A percentile compares a stretch with the other conserved stretches of the same genome.
Conservation (phyloP, 768 basidiomycete genomes). For the Nidularia sp. region DNA sequence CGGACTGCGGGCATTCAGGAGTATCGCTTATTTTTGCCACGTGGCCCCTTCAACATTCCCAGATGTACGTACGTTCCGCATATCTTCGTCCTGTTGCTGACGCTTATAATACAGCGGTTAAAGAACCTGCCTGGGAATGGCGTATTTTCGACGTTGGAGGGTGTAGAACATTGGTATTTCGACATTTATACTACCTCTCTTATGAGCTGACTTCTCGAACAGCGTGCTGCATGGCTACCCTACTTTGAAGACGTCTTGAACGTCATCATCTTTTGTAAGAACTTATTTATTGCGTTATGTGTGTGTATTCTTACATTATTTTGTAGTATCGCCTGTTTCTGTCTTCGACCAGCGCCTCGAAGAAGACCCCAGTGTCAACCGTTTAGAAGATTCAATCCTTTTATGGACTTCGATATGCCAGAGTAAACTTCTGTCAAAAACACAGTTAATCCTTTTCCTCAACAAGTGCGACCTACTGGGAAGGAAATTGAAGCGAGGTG, state of each 20-base stretch:
- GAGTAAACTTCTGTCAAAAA: slow-evolving; percentile 52
- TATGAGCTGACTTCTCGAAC: not conserved
- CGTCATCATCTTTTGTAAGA: slow-evolving; percentile 70
- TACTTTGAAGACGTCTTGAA: slow-evolving; percentile 62
- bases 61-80: not conserved
- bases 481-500: slow-evolving; percentile 40
- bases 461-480: slow-evolving; percentile 71
- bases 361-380: slow-evolving; percentile 62
- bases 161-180: slow-evolving; percentile 44
- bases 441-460: slow-evolving; percentile 67
- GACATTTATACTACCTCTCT: not conserved
- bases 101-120: slow-evolving; percentile 7
- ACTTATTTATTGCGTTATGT: slow-evolving; percentile 28
- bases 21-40: slow-evolving; percentile 53
- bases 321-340: slow-evolving; percentile 28
- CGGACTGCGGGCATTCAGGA: slow-evolving; percentile 72
- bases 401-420: slow-evolving; percentile 65
- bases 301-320: not conserved
- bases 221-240: slow-evolving; percentile 71
- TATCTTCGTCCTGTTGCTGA: slow-evolving; percentile 1
- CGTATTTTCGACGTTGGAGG: slow-evolving; percentile 70
- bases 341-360: slow-evolving; percentile 41
- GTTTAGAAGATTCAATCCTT: slow-evolving; percentile 68
- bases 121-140: slow-evolving; percentile 48
- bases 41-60: slow-evolving; percentile 8